phyloP scores from a whole-genome alignment of 331 rosid genomes.

The Saraca asoca region DNA sequence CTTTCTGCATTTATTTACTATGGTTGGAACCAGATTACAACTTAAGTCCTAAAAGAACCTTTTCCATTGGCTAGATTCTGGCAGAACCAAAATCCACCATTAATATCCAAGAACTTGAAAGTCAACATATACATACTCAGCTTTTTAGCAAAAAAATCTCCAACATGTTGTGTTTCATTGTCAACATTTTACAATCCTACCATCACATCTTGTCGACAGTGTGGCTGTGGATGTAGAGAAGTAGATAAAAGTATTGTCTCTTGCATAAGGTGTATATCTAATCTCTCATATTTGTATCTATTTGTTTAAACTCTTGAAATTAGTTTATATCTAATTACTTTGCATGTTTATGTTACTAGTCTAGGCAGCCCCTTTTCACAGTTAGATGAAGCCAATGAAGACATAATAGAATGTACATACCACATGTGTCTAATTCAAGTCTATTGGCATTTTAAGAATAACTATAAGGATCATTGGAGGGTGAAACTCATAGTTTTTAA shows the following conservation, averaged over 20 bases:
- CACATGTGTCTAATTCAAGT: conserved; percentile 85
- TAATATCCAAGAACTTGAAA: conserved; percentile 83
- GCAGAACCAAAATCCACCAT: too few relatives aligned
- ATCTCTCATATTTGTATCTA: too few relatives aligned
- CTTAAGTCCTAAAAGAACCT: too few relatives aligned
- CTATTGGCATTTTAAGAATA: conserved; percentile 77
- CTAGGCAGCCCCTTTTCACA: conserved; percentile 25
- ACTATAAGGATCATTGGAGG: conserved; percentile 71
- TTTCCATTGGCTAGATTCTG: too few relatives aligned
- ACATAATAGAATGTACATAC: conserved; percentile 52
- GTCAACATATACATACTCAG: conserved; percentile 64
- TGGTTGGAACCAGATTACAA: too few relatives aligned
- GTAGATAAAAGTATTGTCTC: conserved; percentile 34
- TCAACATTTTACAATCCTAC: too few relatives aligned
- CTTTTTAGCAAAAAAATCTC: conserved; percentile 59
- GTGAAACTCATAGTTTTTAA: conserved; percentile 83
- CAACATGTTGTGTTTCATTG: conserved; percentile 70
- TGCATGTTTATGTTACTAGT: conserved; percentile 38
- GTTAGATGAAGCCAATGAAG: conserved; percentile 3
- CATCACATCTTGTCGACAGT: conserved; percentile 58
- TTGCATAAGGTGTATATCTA: conserved; percentile 55
- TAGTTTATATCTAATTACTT: too few relatives aligned
- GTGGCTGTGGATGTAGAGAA: conserved; percentile 76
- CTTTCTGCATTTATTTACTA: too few relatives aligned
- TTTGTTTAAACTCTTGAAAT: too few relatives aligned